These are phyloP conservation scores for Cladosporium oxysporum DNA, from an alignment of 2,329 filamentous ascomycete species.

Conservation along the genomic window DNA sequence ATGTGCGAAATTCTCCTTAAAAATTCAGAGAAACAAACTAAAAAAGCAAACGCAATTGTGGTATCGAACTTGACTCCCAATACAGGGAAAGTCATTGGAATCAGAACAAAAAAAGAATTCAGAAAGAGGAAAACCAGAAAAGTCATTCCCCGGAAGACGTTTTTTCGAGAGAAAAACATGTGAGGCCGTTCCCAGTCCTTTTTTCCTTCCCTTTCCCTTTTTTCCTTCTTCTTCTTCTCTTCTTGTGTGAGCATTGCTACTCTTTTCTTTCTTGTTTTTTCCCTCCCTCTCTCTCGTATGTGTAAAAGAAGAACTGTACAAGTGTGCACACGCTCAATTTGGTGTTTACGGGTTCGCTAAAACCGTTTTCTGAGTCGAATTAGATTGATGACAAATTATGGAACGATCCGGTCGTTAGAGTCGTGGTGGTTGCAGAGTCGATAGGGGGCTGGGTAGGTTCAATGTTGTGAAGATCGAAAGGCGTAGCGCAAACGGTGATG, in stretches of 20 bases:
- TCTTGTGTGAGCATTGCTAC: neutral
- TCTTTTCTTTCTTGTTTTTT: too few relatives aligned
- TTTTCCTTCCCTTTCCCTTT: neutral
- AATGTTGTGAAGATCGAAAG: neutral
- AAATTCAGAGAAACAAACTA: neutral
- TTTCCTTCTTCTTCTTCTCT: neutral
- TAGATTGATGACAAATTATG: constrained; percentile 7
- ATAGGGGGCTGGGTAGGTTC: neutral
- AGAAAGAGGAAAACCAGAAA: neutral
- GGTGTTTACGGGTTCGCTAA: neutral
- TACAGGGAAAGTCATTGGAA: constrained; percentile 1
- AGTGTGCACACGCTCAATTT: neutral
- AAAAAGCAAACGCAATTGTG: constrained; percentile 15
- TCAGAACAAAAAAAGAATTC: neutral
- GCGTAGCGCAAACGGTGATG: neutral
- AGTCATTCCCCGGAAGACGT: neutral
- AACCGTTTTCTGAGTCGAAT: neutral
- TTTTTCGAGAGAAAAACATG: too few relatives aligned
- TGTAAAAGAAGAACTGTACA: neutral
- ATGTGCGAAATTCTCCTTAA: neutral
- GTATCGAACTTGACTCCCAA: constrained; percentile 16
- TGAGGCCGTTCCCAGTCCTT: neutral
- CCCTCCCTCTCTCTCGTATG: neutral
- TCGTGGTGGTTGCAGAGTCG: neutral
- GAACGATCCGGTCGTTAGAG: constrained; percentile 4